Base-by-base conservation (phyloP, 306 rosid genomes). In the Trifolium repens region DNA sequence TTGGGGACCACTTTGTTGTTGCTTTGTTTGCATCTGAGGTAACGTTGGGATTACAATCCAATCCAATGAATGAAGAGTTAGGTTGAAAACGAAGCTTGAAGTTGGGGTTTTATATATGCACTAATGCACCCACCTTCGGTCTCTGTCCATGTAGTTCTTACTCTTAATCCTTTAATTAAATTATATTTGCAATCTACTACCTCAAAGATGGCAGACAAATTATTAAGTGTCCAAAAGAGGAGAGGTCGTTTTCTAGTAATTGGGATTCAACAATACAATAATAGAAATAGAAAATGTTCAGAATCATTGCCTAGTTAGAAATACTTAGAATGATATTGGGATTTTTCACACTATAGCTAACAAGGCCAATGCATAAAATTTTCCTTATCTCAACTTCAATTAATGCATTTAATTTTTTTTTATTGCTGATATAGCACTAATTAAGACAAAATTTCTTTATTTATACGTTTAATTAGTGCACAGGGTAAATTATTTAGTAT, bases 1-100 rank as follows among this genome's bases (percentile, higher is more conserved):
- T 5, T 59, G 77, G 79, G 85, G 70, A n/a, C 85, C 88, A 66
- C 79, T 10, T 19, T 74, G 76, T 71, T 79, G 88, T 84, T 85
- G 88, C 71, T 74, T 81, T 75, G 79, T 75, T 74, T 66, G 79
- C 81, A 35, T 74, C 83, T 53, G 69, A 84, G 83, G 80, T 68
- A 76, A 72, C 82, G 82, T 69, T 79, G 5, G 34, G 67, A 75
- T 75, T 75, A 82, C 74, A 81, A 17, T 17, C 19, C 74, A 81
- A 74, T 40, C 70, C 84, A 85, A 81, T 85, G 85, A 78, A 81
- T 71, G 54, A 27, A 57, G 84, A 75, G 81, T 81, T 81, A 74
- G 85, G 79, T 81, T 69, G 32, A 63, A 63, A 24, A 77, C 24
- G 65, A 77, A 69, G 70, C 80, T 84, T 84, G 53, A 69, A 71